A percentile compares a stretch with the other conserved stretches of the same genome.
These are phyloP conservation scores for Claviceps sp. DNA, from an alignment of 2,329 filamentous ascomycete species.

Conservation along the genomic window DNA sequence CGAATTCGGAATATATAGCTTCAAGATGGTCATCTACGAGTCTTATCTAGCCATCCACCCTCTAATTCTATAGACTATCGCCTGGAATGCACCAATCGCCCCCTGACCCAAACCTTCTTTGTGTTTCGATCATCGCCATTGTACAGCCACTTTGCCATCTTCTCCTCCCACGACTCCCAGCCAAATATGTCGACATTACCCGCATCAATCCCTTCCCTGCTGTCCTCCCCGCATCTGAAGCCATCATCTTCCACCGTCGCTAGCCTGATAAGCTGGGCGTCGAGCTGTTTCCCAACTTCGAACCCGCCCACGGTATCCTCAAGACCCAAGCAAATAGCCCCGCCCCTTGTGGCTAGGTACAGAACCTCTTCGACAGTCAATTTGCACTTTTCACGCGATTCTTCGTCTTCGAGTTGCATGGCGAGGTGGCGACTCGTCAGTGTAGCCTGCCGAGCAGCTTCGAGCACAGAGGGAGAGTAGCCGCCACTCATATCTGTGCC, in stretches of 20 bases:
- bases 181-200: constrained; percentile 81
- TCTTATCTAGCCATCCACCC: not conserved
- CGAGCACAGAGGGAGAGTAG: constrained; percentile 68
- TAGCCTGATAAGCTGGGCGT: constrained; percentile 71
- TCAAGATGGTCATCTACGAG: not conserved
- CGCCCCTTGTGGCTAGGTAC: constrained; percentile 78
- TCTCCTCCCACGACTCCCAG: constrained; percentile 78
- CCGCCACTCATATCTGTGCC: constrained; percentile 89
- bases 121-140: constrained; percentile 89
- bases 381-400: constrained; percentile 40
- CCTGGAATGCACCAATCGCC: constrained; percentile 60
- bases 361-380: constrained; percentile 76
- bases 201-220: constrained; percentile 19
- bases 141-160: constrained; percentile 87
- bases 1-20: no score
- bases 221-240: constrained; percentile 10
- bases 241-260: constrained; percentile 30
- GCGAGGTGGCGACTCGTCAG: constrained; percentile 64
- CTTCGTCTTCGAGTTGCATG: constrained; percentile 29
- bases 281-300: constrained; percentile 76
- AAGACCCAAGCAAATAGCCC: constrained; percentile 68
- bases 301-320: constrained; percentile 63
- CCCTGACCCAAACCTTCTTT: constrained; percentile 76
- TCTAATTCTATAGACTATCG: not conserved
- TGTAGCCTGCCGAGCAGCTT: constrained; percentile 68